Evolutionary conservation across 495 filamentous ascomycete genomes (phyloP).

Genomic region (Penicillium tannophilum): DNA sequence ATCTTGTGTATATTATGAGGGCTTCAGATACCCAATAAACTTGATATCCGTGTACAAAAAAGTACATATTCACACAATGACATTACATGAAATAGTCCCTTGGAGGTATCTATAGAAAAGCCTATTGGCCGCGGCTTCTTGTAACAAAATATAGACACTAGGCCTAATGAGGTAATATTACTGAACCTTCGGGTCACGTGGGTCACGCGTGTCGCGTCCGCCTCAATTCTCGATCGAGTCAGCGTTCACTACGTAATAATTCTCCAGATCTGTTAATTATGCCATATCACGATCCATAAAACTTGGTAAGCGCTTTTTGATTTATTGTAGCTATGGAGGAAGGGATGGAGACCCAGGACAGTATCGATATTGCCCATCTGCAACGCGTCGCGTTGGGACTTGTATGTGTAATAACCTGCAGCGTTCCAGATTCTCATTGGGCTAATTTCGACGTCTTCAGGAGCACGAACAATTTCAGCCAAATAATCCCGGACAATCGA

Average conservation of each 20-base stretch:
- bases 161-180: conserved; percentile 37
- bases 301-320: neutral
- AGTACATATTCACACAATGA: neutral
- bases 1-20: conserved; percentile 8
- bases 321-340: neutral
- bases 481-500: conserved; percentile 12
- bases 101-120: neutral
- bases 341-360: conserved; percentile 50
- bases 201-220: conserved; percentile 40
- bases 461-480: conserved; percentile 37
- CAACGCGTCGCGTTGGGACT: conserved; percentile 53
- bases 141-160: conserved; percentile 22
- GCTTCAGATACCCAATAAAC: conserved; percentile 13
- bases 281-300: neutral
- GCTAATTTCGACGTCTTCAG: conserved; percentile 35
- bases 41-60: neutral
- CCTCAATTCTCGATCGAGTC: conserved; percentile 8
- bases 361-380: conserved; percentile 50
- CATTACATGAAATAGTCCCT: neutral
- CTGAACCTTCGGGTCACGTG: conserved; percentile 32
- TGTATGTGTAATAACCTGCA: conserved; percentile 44
- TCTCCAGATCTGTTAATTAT: neutral
- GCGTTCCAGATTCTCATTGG: conserved; percentile 33
- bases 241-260: neutral
- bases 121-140: neutral